Evolutionary conservation across 2,329 filamentous ascomycete genomes (phyloP), one percentile per base, ranked within the genome.

Genomic region (Arachnopeziza araneosa): DNA sequence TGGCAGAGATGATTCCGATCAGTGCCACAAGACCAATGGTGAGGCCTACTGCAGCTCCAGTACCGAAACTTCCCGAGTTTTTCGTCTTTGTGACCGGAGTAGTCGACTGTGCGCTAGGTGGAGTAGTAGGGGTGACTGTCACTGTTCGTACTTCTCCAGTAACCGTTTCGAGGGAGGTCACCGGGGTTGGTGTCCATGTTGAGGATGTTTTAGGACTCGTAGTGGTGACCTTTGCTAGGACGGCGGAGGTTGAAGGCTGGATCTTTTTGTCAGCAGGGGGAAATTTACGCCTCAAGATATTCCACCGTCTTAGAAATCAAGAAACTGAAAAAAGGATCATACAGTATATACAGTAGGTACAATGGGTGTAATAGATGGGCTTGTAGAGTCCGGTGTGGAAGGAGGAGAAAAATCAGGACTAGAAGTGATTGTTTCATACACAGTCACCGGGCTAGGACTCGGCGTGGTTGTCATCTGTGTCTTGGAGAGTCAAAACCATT

Each of bases 101-200:
- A n/a, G 44, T 60, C n/a, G n/a, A 63, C 58, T 8, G 58, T 21
- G 69, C 59, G 52, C 65, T 69, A 2, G 70, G 67, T 36, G 69
- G 69, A 26, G 66, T 63, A 0, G 78, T 78, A 0, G 82, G 81
- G 7, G 75, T 75, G 19, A 82, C 76, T 1, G 81, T 84, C 2
- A 87, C 78, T 1, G 83, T 86, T 60, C 76, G 78, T 23, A 84
- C 73, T 5, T 74, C 78, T 21, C 83, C 83, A 10, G 83, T 86
- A 10, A 86, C 77, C 0, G 84, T 87, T 67, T 79, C 74, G 1
- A 83, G 67, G 8, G 73, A 75, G 14, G 68, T 66, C 21, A 70
- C 71, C 9, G 74, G 76, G 10, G 71, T 73, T 22, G 74, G 67
- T 22, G 73, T 68, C 71, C 69, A 72, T n/a, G 67, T 68, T 19